phyloP scores from a whole-genome alignment of 169 alveolate species.

The Eimeria zaria region DNA sequence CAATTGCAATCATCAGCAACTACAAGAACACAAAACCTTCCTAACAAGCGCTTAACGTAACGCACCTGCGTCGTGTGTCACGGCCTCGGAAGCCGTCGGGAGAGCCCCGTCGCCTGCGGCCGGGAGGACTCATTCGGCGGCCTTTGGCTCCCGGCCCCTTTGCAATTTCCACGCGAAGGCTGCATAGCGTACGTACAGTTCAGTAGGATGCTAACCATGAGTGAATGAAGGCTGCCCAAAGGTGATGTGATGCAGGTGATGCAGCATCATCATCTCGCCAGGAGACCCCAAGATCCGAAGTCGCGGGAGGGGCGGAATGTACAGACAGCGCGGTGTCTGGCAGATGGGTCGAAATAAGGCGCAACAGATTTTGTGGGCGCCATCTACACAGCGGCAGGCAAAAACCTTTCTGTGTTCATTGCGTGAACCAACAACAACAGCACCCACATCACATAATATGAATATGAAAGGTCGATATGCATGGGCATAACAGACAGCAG shows the following conservation, averaged over 20 bases:
- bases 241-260: too few species aligned
- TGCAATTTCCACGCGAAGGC: conserved; percentile 69
- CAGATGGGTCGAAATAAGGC: background rate
- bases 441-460: background rate
- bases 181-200: conserved; percentile 26
- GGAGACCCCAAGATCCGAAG: background rate
- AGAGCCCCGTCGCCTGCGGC: conserved; percentile 44
- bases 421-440: background rate
- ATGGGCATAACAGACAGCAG: conserved; percentile 23
- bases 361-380: background rate
- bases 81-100: conserved; percentile 69
- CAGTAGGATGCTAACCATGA: background rate
- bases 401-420: background rate
- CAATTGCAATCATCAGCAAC: background rate
- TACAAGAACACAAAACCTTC: background rate
- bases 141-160: conserved; percentile 73
- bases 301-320: background rate
- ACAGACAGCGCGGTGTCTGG: background rate
- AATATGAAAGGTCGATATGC: too few species aligned
- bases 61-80: conserved; percentile 48
- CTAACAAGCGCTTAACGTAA: background rate
- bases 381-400: background rate
- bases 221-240: background rate
- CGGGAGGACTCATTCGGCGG: conserved; percentile 39
- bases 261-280: background rate